phyloP scores from a whole-genome alignment of 164 flowering plant species.

The Taxillus chinensis region DNA sequence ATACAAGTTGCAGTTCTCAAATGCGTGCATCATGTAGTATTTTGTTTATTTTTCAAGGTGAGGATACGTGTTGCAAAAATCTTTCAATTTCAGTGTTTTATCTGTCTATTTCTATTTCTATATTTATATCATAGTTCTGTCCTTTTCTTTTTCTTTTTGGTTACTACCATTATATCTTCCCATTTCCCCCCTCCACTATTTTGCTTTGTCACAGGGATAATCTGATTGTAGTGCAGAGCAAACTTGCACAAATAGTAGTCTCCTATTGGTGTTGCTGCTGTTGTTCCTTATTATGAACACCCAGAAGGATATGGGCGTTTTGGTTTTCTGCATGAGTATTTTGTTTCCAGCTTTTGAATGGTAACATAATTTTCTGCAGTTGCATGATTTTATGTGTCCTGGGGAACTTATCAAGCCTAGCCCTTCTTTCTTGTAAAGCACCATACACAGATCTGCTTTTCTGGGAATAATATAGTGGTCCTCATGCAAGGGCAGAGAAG shows the following conservation, averaged over 20 bases:
- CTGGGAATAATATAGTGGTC: conserved; percentile 2
- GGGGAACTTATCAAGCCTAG: not conserved
- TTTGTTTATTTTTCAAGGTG: too few species aligned
- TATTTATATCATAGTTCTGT: too few species aligned
- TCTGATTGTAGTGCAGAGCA: not conserved
- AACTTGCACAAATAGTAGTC: not conserved
- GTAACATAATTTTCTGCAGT: not conserved
- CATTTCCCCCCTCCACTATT: not conserved
- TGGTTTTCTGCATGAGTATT: not conserved
- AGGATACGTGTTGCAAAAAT: too few species aligned
- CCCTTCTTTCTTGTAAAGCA: not conserved
- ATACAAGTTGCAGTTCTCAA: too few species aligned
- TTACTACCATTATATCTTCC: too few species aligned
- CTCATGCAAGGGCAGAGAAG: conserved; percentile 62
- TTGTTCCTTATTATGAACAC: not conserved
- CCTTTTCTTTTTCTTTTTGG: too few species aligned
- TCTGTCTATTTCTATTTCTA: too few species aligned
- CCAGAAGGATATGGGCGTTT: not conserved
- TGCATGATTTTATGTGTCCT: conserved; percentile 5
- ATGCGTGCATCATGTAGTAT: too few species aligned
- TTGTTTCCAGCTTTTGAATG: conserved; percentile 1
- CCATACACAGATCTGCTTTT: conserved; percentile 1
- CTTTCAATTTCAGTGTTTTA: too few species aligned
- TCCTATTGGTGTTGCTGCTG: not conserved
- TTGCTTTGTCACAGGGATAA: not conserved